Evolutionary conservation across 208 protist genomes (phyloP).

Genomic region (Leishmania major): DNA sequence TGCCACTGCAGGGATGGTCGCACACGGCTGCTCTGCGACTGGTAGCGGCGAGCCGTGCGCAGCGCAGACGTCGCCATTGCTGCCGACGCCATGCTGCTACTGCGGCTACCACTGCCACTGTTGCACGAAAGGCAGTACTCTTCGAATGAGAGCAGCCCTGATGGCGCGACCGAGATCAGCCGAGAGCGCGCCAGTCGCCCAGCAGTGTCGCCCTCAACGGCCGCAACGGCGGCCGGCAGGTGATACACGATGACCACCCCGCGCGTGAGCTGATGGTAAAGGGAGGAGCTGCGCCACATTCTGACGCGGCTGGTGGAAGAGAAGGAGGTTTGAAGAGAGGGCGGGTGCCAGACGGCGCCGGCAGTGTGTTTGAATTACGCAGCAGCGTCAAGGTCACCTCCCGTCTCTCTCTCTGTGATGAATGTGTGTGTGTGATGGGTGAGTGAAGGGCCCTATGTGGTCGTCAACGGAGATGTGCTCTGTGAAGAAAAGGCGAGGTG

Average conservation of each 20-base stretch:
- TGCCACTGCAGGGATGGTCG: slow-evolving; percentile 48
- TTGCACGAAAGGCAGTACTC: not conserved
- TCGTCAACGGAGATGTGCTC: not conserved
- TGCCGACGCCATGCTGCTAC: not conserved
- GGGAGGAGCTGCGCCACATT: not conserved
- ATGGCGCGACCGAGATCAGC: not conserved
- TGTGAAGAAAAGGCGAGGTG: not conserved
- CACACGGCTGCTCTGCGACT: slow-evolving; percentile 74
- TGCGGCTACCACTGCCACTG: not conserved
- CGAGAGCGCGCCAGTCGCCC: not conserved
- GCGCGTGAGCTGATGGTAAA: not conserved
- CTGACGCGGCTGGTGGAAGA: not conserved
- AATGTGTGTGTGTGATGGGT: not conserved
- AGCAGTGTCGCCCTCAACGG: not conserved
- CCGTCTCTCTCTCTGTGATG: not conserved
- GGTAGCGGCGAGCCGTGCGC: slow-evolving; percentile 30
- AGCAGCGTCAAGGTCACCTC: not conserved
- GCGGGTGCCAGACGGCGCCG: not conserved
- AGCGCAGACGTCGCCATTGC: not conserved
- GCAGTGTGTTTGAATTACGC: not conserved
- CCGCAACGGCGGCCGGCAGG: not conserved
- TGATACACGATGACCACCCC: not conserved
- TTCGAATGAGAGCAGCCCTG: not conserved
- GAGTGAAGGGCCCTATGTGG: not conserved
- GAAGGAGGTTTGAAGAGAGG: not conserved